These are phyloP conservation scores for Patellaria atrata DNA, from an alignment of 495 filamentous ascomycete genomes.

Conservation along the genomic window DNA sequence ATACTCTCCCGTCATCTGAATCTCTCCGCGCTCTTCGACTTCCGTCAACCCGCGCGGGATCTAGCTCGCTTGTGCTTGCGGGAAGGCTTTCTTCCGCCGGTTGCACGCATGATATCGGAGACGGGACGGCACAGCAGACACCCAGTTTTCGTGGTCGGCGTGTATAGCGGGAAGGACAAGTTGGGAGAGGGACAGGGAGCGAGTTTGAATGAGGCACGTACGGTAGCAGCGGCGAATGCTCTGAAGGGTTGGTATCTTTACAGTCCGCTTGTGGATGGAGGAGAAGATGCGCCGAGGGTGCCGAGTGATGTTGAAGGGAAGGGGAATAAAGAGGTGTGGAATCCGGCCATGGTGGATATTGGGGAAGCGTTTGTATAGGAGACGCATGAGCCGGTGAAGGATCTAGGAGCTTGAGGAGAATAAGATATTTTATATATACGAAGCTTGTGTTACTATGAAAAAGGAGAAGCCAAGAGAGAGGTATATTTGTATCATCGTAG, in stretches of 20 bases:
- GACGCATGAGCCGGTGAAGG: too few relatives aligned
- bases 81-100: conserved; percentile 76
- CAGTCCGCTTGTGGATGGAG: conserved; percentile 58
- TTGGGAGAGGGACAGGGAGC: conserved; percentile 71
- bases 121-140: conserved; percentile 68
- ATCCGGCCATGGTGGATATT: conserved; percentile 71
- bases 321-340: conserved; percentile 49
- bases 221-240: conserved; percentile 63
- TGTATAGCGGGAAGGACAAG: conserved; percentile 77
- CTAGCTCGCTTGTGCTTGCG: conserved; percentile 64
- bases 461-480: too few relatives aligned
- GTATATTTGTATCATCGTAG: too few relatives aligned
- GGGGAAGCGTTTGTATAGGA: conserved; percentile 73
- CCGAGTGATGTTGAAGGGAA: conserved; percentile 62
- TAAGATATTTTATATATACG: too few relatives aligned
- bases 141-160: conserved; percentile 89
- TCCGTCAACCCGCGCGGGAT: conserved; percentile 68
- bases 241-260: conserved; percentile 95
- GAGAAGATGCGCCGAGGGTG: conserved; percentile 49
- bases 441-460: too few relatives aligned
- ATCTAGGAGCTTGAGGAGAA: too few relatives aligned
- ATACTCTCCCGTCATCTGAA: conserved; percentile 68
- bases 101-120: conserved; percentile 75
- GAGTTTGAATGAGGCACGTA: conserved; percentile 60
- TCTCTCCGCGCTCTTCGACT: conserved; percentile 61